phyloP scores from a whole-genome alignment of 257 asterid species.

The Nicotiana attenuata region DNA sequence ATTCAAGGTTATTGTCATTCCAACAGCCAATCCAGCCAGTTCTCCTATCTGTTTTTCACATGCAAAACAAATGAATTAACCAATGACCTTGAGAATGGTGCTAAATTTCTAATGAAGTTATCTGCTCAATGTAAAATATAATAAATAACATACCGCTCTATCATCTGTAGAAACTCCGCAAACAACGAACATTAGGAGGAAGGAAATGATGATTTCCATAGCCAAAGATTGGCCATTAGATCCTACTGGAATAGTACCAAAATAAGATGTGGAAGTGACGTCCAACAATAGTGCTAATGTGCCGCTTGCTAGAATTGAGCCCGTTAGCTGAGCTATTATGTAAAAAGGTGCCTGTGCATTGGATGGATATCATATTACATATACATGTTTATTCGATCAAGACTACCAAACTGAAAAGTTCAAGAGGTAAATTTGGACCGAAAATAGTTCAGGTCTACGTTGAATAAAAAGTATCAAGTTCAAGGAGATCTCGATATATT shows the following conservation, averaged over 20 bases:
- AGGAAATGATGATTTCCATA: slow-evolving; percentile 57
- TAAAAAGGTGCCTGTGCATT: slow-evolving; percentile 48
- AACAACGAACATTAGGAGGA: slow-evolving; percentile 70
- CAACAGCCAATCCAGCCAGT: slow-evolving; percentile 50
- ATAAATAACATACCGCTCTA: slow-evolving; percentile 37
- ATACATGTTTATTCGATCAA: no score
- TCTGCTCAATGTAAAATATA: background rate
- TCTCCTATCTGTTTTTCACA: slow-evolving; percentile 34
- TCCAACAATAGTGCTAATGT: slow-evolving; percentile 41
- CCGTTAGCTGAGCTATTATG: slow-evolving; percentile 45
- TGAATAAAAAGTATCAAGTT: no score
- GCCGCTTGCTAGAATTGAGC: slow-evolving; percentile 60
- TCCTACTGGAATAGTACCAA: slow-evolving; percentile 59
- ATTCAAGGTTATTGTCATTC: slow-evolving; percentile 66
- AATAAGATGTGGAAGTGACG: slow-evolving; percentile 35
- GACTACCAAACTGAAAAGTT: no score
- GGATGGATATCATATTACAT: no score
- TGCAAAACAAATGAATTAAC: background rate
- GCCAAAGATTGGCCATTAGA: slow-evolving; percentile 54
- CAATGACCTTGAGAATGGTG: background rate
- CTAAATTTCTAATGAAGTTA: no score
- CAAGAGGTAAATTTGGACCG: no score
- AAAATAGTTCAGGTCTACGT: no score
- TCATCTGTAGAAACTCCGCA: slow-evolving; percentile 44
- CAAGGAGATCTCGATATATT: no score